Percentiles rank a stretch among this genome's conserved stretches.
Conservation (phyloP, 306 rosid species). For the Trifolium fragiferum region DNA sequence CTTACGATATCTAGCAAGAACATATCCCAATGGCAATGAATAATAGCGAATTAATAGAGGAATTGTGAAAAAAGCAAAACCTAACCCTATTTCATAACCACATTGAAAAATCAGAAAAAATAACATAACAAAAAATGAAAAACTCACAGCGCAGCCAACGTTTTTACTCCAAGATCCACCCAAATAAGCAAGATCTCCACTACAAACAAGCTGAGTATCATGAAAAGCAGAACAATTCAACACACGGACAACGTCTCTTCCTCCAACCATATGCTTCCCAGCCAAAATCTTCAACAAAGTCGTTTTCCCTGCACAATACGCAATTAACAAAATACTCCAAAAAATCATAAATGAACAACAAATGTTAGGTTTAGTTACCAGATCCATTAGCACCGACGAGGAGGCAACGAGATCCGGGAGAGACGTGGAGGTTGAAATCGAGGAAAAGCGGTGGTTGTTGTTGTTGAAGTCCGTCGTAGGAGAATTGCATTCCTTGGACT, state of each 20-base stretch:
- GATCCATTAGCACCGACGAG: constrained; percentile 98
- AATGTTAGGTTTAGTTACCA: constrained; percentile 44
- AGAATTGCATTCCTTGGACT: constrained; percentile 78
- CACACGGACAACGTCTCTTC: constrained; percentile 89
- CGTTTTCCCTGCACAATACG: constrained; percentile 36
- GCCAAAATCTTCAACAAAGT: constrained; percentile 85
- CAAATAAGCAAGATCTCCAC: constrained; percentile 90
- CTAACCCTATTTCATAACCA: neutral
- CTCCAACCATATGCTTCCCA: constrained; percentile 97
- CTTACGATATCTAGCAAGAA: no score
- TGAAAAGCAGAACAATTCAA: constrained; percentile 85
- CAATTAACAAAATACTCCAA: no score
- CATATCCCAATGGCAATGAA: neutral
- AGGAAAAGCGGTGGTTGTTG: constrained; percentile 66
- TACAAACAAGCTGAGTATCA: constrained; percentile 81
- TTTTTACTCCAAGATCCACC: constrained; percentile 96
- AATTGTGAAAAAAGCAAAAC: neutral
- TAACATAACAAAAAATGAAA: neutral
- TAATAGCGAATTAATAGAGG: neutral
- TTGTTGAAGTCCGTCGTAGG: constrained; percentile 49
- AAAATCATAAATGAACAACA: no score
- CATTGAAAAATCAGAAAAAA: neutral
- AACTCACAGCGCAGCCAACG: constrained; percentile 86
- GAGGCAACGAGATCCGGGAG: constrained; percentile 93
- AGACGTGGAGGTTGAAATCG: constrained; percentile 70